A percentile compares a stretch with the other conserved stretches of the same genome.
Conservation (phyloP, 805 yeast genomes). For the Alloascoidea hylecoeti region DNA sequence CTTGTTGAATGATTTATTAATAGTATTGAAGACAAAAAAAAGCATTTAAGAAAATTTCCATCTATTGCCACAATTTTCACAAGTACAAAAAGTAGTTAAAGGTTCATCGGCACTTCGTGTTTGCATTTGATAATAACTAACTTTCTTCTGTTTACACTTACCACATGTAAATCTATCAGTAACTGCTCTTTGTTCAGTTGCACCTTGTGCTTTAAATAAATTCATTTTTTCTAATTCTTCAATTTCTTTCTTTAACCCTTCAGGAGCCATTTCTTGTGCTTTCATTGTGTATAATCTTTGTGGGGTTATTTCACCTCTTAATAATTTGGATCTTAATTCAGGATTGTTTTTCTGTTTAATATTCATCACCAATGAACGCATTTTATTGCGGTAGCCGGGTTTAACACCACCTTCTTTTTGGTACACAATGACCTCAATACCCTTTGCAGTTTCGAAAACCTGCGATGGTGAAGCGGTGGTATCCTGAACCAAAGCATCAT, state of each 20-base stretch:
- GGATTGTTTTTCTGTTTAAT: conserved; percentile 85
- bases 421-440: conserved; percentile 63
- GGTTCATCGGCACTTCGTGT: conserved; percentile 99
- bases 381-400: conserved; percentile 59
- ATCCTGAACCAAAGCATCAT: conserved; percentile 81
- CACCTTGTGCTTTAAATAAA: conserved; percentile 94
- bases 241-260: conserved; percentile 69
- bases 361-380: conserved; percentile 79
- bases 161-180: conserved; percentile 97
- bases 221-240: conserved; percentile 80
- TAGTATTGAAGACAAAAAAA: too few species aligned
- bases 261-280: conserved; percentile 95
- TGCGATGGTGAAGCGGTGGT: conserved; percentile 44
- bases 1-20: too few species aligned
- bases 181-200: conserved; percentile 87
- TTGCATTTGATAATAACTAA: conserved; percentile 93
- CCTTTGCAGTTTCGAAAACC: conserved; percentile 48
- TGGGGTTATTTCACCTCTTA: conserved; percentile 54
- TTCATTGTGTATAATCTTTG: conserved; percentile 61
- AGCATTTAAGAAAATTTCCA: conserved; percentile 77
- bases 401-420: conserved; percentile 37
- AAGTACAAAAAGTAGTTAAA: conserved; percentile 92
- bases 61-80: conserved; percentile 94
- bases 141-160: conserved; percentile 94
- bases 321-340: conserved; percentile 56